Base-by-base conservation (phyloP, 495 filamentous ascomycete genomes). In the Penicillium turbatum region DNA sequence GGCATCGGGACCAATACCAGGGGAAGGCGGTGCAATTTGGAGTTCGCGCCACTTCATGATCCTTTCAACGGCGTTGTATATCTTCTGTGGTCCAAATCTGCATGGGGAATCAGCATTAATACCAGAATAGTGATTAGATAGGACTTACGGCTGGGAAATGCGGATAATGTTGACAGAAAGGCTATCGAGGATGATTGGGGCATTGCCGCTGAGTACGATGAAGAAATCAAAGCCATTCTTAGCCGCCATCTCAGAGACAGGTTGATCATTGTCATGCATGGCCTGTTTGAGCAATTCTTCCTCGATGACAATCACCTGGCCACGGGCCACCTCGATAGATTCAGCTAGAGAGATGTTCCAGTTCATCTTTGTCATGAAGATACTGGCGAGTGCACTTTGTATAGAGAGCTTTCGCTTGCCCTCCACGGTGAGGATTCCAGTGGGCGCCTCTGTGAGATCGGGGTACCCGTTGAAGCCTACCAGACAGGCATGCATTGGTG, bases 51-150 rank as follows among this genome's bases (percentile, higher is more conserved):
- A 58, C 10, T 62, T 47, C 12, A 60, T 57, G 11, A 64, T 42
- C 17, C 49, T 51, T n/a, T 66, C 54, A 3, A 70, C 42, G 2
- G 68, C 64, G 19, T 57, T 51, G 27, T 49, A 51, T 8, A 73
- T 60, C 13, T 69, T 69, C 0, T 59, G 65, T n/a, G 71, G 71
- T 11, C 65, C 71, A 24, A 69, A 61, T 39, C 70, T 72, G 15
- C 17, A 2, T 0, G 0, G 16, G 1, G 3, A 3, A 46, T 70
- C 44, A 71, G 64, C 36, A 21, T 34, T 2, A 21, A 26, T 21
- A 6, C 7, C 12, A 26, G 6, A 16, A 17, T 11, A 3, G 15
- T 2, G 10, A 11, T 21, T 0, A 16, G 6, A 29, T 11, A 12
- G 12, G 9, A 64, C 67, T 6, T 65, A 72, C 65, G 71, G 71